Evolutionary conservation across 805 yeast species (phyloP).

Genomic region (Tanozyma kutaoensis): DNA sequence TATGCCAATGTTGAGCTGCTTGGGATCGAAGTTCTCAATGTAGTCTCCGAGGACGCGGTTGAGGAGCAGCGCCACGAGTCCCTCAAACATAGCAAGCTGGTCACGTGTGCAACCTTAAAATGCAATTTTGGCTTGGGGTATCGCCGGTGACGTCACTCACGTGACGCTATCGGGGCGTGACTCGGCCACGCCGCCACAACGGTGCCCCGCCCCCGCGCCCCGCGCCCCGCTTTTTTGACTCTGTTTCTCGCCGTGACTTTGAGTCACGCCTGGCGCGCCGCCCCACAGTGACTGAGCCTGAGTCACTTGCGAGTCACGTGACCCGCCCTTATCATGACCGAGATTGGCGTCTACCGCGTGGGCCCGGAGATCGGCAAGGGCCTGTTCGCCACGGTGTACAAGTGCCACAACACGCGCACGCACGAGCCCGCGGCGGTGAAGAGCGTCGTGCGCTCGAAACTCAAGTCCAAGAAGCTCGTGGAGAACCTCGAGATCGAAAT

Average conservation of each 20-base stretch:
- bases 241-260: too few species aligned
- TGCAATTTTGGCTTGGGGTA: too few species aligned
- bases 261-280: too few species aligned
- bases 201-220: too few species aligned
- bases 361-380: slow-evolving; percentile 90
- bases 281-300: too few species aligned
- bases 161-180: too few species aligned
- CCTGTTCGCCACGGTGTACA: slow-evolving; percentile 90
- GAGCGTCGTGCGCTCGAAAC: slow-evolving; percentile 69
- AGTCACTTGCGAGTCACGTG: too few species aligned
- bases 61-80: slow-evolving; percentile 48
- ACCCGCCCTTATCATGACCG: too few species aligned
- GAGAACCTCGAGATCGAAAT: slow-evolving; percentile 92
- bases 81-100: slow-evolving; percentile 68
- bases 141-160: too few species aligned
- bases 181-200: too few species aligned
- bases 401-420: slow-evolving; percentile 48
- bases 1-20: slow-evolving; percentile 87
- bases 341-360: slow-evolving; percentile 42
- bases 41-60: slow-evolving; percentile 57
- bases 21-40: slow-evolving; percentile 92
- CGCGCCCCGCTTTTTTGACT: too few species aligned
- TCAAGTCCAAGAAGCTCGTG: slow-evolving; percentile 73
- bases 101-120: too few species aligned
- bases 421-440: slow-evolving; percentile 73